A percentile compares a stretch with the other conserved stretches of the same genome.
phyloP scores from a whole-genome alignment of 805 yeast genomes.

The Pichia exigua region DNA sequence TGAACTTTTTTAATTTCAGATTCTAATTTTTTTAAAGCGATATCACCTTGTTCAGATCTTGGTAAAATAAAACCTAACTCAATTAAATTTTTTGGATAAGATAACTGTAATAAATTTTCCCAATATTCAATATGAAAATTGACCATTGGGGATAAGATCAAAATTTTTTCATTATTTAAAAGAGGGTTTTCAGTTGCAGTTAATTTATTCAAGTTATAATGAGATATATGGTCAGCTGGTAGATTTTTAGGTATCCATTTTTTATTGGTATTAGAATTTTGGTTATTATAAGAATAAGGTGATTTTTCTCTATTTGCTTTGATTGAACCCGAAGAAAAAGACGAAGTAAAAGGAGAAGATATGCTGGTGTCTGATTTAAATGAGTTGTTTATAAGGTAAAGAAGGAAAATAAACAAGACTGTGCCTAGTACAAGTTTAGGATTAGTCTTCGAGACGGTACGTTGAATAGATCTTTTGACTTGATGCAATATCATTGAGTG shows the following conservation, averaged over 20 bases:
- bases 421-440: background rate
- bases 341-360: background rate
- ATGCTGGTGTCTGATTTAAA: background rate
- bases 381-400: background rate
- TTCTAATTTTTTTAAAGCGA: slow-evolving; percentile 65
- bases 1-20: slow-evolving; percentile 67
- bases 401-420: background rate
- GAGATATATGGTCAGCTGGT: slow-evolving; percentile 69
- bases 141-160: slow-evolving; percentile 86
- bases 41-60: slow-evolving; percentile 72
- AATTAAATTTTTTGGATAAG: slow-evolving; percentile 77
- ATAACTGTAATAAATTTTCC: slow-evolving; percentile 66
- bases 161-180: slow-evolving; percentile 69
- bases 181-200: slow-evolving; percentile 66
- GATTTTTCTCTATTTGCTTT: slow-evolving; percentile 9
- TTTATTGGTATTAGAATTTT: slow-evolving; percentile 27
- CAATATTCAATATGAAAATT: slow-evolving; percentile 81
- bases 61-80: slow-evolving; percentile 93
- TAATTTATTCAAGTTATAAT: slow-evolving; percentile 75
- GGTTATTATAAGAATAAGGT: slow-evolving; percentile 25
- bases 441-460: background rate
- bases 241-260: slow-evolving; percentile 47
- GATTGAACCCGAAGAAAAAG: background rate
- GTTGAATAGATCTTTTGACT: background rate
- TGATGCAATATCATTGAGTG: background rate